Base-by-base conservation (phyloP, 345 rosid species). In the Noccaea bulbosa region DNA sequence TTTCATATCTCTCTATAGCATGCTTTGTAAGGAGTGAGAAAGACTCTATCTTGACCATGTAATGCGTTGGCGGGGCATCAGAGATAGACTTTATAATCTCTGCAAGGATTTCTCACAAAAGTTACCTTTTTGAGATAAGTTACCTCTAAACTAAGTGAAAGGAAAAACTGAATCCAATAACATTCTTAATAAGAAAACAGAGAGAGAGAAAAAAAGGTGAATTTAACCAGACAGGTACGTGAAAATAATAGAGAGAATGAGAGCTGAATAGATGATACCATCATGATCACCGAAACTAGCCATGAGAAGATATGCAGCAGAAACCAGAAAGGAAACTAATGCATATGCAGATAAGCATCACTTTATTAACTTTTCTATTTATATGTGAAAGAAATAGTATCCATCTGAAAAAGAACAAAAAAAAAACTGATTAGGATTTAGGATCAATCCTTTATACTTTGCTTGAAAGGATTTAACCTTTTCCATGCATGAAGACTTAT, bases 1-100 rank as follows among this genome's bases (percentile, higher is more conserved):
- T 80, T 80, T 88, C 97, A 47, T 86, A 88, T 60, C 80, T 86
- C 32, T 81, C 85, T 37, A 79, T 47, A 17, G 70, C 62, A 75
- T 68, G 74, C 69, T 82, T 81, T 32, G 73, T 8, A 34, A 85
- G 83, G 65, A 74, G 65, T 32, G 90, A 86, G 70, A 79, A 85
- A 8, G 69, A 76, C 68, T 86, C 78, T 58, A 88, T 79, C 61
- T 77, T 83, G 65, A 86, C 57, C 7, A 43, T 24, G 80, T 83
- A 87, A 82, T 86, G 88, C 10, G 80, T 43, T 9, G 93, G 93
- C 0, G 82, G 67, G 24, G 80, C 65, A 34, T 82, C 84, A 20
- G 93, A 79, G 8, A 77, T 49, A 52, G 83, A 68, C 69, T 74
- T 81, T 71, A 55, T 64, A 63, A 53, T 56, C 6, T 79, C 89